Percentiles rank a stretch among this genome's conserved stretches.
Conservation (phyloP, 2,329 filamentous ascomycete species). For the Monosporascus sp. region DNA sequence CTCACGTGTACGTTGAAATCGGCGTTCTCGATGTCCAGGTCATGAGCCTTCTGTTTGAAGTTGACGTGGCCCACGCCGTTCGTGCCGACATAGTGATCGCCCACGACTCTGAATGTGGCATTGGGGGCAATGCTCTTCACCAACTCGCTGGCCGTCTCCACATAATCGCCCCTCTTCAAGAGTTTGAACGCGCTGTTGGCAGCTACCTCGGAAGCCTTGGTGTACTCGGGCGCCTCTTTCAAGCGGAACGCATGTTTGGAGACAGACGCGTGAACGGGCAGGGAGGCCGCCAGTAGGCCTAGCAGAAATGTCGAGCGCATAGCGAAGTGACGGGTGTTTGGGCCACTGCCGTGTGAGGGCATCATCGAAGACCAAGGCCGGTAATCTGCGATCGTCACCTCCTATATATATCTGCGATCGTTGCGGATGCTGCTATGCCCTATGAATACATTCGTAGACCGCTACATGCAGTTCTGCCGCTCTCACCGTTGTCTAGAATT, state of each 20-base stretch:
- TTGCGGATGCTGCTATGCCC: no score
- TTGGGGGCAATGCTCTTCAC: slow-evolving; percentile 26
- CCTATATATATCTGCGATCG: not conserved
- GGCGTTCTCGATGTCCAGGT: slow-evolving; percentile 48
- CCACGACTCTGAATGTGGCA: slow-evolving; percentile 37
- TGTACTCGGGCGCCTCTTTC: slow-evolving; percentile 7
- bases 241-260: slow-evolving; percentile 11
- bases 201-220: slow-evolving; percentile 10
- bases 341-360: not conserved
- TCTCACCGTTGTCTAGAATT: no score
- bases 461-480: no score
- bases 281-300: slow-evolving; percentile 2
- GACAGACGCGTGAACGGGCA: slow-evolving; percentile 4
- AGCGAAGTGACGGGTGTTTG: not conserved
- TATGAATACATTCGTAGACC: no score
- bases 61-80: slow-evolving; percentile 48
- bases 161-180: slow-evolving; percentile 22
- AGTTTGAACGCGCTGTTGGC: slow-evolving; percentile 6
- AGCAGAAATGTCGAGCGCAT: slow-evolving; percentile 1
- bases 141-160: slow-evolving; percentile 30
- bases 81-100: slow-evolving; percentile 41
- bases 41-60: slow-evolving; percentile 48
- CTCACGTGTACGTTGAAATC: slow-evolving; percentile 51
- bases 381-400: not conserved
- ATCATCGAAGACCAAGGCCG: not conserved